phyloP scores from a whole-genome alignment of 805 yeast species.

The Metschnikowia santaceciliae region DNA sequence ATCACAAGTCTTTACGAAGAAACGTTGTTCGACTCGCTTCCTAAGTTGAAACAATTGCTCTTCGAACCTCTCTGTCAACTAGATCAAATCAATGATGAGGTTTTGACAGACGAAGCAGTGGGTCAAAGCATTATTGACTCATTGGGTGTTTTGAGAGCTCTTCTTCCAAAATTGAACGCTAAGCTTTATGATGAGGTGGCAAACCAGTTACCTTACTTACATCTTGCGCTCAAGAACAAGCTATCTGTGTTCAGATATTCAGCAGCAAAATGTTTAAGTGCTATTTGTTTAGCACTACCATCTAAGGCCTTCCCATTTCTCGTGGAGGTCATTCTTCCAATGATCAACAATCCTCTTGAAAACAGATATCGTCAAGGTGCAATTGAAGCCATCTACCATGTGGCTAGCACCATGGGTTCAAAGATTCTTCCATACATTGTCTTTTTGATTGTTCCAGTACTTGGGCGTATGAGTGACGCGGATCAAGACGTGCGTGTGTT shows the following conservation, averaged over 20 bases:
- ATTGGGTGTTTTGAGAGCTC: slow-evolving; percentile 72
- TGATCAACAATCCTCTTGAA: slow-evolving; percentile 71
- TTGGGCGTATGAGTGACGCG: slow-evolving; percentile 97
- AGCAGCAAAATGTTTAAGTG: slow-evolving; percentile 84
- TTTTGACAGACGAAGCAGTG: slow-evolving; percentile 38
- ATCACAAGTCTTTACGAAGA: slow-evolving; percentile 52
- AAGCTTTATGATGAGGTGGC: slow-evolving; percentile 49
- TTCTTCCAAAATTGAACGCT: slow-evolving; percentile 57
- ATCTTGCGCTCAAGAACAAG: slow-evolving; percentile 61
- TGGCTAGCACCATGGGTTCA: slow-evolving; percentile 80
- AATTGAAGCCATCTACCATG: slow-evolving; percentile 83
- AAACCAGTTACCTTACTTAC: slow-evolving; percentile 34
- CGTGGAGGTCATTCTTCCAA: slow-evolving; percentile 74
- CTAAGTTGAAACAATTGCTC: slow-evolving; percentile 62
- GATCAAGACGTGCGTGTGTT: slow-evolving; percentile 81
- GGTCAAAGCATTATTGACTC: slow-evolving; percentile 88
- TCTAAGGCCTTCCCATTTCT: slow-evolving; percentile 70
- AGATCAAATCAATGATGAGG: slow-evolving; percentile 20
- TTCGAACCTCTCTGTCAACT: slow-evolving; percentile 57
- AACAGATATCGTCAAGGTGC: slow-evolving; percentile 85
- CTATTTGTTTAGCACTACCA: slow-evolving; percentile 67
- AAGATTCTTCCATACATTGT: slow-evolving; percentile 91
- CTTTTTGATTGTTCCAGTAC: slow-evolving; percentile 89
- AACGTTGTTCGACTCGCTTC: slow-evolving; percentile 54
- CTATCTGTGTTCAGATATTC: slow-evolving; percentile 84